phyloP scores from a whole-genome alignment of 495 filamentous ascomycete species.

The Bryoglossum gracile region DNA sequence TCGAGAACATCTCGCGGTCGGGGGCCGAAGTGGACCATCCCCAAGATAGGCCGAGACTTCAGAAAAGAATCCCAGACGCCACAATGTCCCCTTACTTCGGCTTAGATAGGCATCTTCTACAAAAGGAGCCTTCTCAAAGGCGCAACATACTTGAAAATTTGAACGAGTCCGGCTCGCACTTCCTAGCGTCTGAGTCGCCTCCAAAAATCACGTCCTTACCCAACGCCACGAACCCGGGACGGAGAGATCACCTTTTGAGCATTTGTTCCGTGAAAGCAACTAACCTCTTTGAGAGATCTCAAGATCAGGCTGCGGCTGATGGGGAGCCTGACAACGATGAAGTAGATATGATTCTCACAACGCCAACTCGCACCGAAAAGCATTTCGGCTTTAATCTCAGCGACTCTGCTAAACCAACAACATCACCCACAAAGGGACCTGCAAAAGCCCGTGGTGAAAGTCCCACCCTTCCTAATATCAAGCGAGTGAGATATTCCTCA shows the following conservation, averaged over 20 bases:
- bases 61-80: constrained; percentile 16
- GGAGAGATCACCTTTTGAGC: neutral
- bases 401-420: neutral
- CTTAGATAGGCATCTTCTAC: constrained; percentile 15
- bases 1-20: constrained; percentile 9
- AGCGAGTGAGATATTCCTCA: neutral
- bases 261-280: constrained; percentile 6
- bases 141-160: constrained; percentile 10
- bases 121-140: constrained; percentile 7
- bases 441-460: neutral
- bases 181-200: constrained; percentile 7
- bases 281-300: constrained; percentile 10
- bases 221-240: neutral
- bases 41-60: neutral
- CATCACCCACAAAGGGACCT: neutral
- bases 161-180: constrained; percentile 8
- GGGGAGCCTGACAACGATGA: constrained; percentile 1
- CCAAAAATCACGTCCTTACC: neutral
- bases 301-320: neutral
- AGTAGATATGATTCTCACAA: constrained; percentile 3
- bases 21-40: neutral
- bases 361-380: neutral
- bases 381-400: neutral
- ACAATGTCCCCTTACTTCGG: constrained; percentile 19
- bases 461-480: neutral